These are phyloP conservation scores for Dioszegia crocea DNA, from an alignment of 768 basidiomycete genomes.

Conservation along the genomic window DNA sequence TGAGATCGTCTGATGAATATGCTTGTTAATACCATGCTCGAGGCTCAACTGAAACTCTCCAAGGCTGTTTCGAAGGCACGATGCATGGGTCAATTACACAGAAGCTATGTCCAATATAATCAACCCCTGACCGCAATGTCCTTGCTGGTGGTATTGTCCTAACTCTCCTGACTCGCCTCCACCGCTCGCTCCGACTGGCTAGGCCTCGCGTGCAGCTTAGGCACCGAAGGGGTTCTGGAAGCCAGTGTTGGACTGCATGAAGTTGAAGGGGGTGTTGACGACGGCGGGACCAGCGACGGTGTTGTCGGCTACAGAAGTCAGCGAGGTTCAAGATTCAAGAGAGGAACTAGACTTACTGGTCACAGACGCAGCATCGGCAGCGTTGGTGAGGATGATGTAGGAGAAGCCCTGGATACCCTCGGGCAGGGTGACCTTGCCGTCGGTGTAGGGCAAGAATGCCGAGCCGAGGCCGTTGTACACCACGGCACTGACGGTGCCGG, in stretches of 20 bases:
- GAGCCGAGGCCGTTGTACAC: slow-evolving; percentile 37
- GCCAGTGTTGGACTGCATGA: slow-evolving; percentile 21
- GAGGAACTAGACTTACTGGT: slow-evolving; percentile 8
- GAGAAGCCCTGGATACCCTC: slow-evolving; percentile 26
- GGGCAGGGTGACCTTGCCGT: slow-evolving; percentile 31
- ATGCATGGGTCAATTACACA: too few species aligned
- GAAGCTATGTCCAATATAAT: too few species aligned
- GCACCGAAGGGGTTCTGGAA: slow-evolving; percentile 17
- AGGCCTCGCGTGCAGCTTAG: too few species aligned
- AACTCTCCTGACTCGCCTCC: too few species aligned
- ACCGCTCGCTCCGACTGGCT: neutral
- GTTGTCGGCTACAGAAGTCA: slow-evolving; percentile 49
- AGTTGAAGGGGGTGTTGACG: slow-evolving; percentile 36
- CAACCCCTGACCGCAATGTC: too few species aligned
- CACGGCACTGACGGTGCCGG: slow-evolving; percentile 28
- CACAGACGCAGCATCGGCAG: slow-evolving; percentile 28
- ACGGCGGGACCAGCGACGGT: slow-evolving; percentile 61
- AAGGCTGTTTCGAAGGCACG: too few species aligned
- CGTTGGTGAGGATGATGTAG: slow-evolving; percentile 37
- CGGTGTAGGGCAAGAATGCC: slow-evolving; percentile 22
- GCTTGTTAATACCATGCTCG: too few species aligned
- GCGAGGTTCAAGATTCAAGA: neutral
- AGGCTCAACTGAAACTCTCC: too few species aligned
- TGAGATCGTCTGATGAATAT: too few species aligned
- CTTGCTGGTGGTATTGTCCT: neutral